phyloP scores from a whole-genome alignment of 2,329 filamentous ascomycete genomes.

The Dissoconium aciculare region DNA sequence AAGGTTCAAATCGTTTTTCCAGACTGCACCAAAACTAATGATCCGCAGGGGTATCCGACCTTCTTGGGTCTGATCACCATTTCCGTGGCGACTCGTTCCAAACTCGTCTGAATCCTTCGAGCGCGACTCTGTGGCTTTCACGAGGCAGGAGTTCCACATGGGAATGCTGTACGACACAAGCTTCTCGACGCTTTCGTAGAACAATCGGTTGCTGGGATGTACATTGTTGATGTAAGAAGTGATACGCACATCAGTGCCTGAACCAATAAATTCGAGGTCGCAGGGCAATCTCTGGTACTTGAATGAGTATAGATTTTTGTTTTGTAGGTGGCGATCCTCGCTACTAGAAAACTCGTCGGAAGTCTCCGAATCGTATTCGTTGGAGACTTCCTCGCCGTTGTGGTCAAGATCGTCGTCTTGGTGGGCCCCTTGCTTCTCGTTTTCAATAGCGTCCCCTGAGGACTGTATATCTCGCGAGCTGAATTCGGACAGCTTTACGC shows the following conservation, averaged over 20 bases:
- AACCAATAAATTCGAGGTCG: slow-evolving; percentile 4
- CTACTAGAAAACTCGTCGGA: neutral
- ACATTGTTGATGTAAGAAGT: slow-evolving; percentile 10
- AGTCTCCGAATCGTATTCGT: neutral
- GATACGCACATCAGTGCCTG: slow-evolving; percentile 2
- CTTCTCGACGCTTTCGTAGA: slow-evolving; percentile 7
- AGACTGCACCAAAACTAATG: neutral
- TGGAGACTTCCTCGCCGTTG: neutral
- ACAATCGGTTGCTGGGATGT: slow-evolving; percentile 1
- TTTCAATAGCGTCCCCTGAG: neutral
- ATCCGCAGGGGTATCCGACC: neutral
- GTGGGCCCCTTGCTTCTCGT: neutral
- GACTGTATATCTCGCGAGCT: neutral
- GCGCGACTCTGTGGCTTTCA: no score
- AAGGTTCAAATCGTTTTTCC: neutral
- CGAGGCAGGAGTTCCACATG: neutral
- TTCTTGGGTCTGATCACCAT: slow-evolving; percentile 3
- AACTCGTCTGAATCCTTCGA: slow-evolving; percentile 1
- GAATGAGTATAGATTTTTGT: slow-evolving; percentile 1
- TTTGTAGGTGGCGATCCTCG: neutral
- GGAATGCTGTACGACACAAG: slow-evolving; percentile 2
- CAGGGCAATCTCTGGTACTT: slow-evolving; percentile 7
- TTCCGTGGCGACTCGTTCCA: no score
- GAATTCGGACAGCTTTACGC: neutral
- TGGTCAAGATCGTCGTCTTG: neutral